A percentile compares a stretch with the other conserved stretches of the same genome.
Evolutionary conservation across 2,329 filamentous ascomycete species (phyloP).

Genomic region (Botrytis hyacinthi): DNA sequence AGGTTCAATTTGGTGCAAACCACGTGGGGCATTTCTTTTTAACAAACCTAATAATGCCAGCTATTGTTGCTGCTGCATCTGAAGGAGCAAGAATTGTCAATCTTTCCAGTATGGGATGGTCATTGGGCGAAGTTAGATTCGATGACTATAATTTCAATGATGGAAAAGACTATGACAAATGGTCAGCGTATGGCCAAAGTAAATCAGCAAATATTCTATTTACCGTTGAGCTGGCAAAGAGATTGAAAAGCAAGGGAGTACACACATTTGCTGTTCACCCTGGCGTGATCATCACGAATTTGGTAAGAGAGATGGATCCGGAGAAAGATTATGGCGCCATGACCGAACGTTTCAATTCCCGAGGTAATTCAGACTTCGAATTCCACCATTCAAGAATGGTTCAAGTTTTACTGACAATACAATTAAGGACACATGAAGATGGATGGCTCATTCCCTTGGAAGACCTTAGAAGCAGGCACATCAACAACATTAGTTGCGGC

Average conservation of each 20-base stretch:
- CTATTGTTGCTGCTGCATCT: constrained; percentile 41
- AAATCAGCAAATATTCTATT: constrained; percentile 43
- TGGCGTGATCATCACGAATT: constrained; percentile 24
- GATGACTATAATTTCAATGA: constrained; percentile 22
- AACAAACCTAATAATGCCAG: constrained; percentile 47
- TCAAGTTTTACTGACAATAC: background rate
- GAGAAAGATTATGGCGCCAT: background rate
- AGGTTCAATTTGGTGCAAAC: constrained; percentile 52
- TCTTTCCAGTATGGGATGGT: constrained; percentile 8
- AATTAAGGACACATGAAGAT: background rate
- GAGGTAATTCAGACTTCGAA: constrained; percentile 1
- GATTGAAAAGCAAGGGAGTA: constrained; percentile 32
- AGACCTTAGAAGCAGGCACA: background rate
- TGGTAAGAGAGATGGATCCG: background rate
- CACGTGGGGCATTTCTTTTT: constrained; percentile 54
- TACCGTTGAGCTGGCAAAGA: constrained; percentile 33
- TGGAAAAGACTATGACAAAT: constrained; percentile 38
- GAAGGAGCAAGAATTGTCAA: constrained; percentile 14
- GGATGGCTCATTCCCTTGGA: background rate
- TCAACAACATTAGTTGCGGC: constrained; percentile 16
- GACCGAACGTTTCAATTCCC: background rate
- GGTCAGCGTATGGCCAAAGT: constrained; percentile 41
- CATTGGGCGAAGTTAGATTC: constrained; percentile 18
- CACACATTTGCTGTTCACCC: constrained; percentile 39
- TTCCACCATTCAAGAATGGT: background rate